Conservation (phyloP, 176 grass and related monocot species). For the Chrysopogon serrulatus region DNA sequence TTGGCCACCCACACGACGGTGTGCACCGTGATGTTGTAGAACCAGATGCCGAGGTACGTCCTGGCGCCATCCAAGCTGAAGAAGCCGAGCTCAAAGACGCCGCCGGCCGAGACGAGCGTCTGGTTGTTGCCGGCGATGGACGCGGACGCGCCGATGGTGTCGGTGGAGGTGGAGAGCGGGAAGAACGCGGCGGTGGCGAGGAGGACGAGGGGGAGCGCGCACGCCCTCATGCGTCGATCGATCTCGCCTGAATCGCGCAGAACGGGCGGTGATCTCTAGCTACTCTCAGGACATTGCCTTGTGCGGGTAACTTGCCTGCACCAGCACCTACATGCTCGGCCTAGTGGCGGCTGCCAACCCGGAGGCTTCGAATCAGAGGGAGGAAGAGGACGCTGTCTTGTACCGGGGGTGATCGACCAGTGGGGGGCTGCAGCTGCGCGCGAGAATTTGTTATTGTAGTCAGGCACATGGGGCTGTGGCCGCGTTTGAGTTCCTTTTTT, state of each 20-base stretch:
- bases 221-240: background rate
- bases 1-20: slow-evolving; percentile 58
- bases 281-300: background rate
- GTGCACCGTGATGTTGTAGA: background rate
- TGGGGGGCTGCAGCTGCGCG: background rate
- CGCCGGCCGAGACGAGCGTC: slow-evolving; percentile 46
- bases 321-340: background rate
- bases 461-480: background rate
- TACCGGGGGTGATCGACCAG: background rate
- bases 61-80: slow-evolving; percentile 28
- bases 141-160: slow-evolving; percentile 1
- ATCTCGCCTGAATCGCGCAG: background rate
- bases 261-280: background rate
- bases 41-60: slow-evolving; percentile 46
- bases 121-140: slow-evolving; percentile 27
- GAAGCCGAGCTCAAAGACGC: slow-evolving; percentile 58
- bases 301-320: background rate
- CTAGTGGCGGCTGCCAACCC: background rate
- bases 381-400: background rate
- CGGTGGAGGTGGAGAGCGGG: background rate
- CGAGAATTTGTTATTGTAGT: background rate
- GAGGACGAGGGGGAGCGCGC: background rate
- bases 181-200: background rate
- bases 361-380: background rate
- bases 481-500: background rate